Evolutionary conservation across 345 rosid genomes (phyloP).

Genomic region (Hirschfeldia incana): DNA sequence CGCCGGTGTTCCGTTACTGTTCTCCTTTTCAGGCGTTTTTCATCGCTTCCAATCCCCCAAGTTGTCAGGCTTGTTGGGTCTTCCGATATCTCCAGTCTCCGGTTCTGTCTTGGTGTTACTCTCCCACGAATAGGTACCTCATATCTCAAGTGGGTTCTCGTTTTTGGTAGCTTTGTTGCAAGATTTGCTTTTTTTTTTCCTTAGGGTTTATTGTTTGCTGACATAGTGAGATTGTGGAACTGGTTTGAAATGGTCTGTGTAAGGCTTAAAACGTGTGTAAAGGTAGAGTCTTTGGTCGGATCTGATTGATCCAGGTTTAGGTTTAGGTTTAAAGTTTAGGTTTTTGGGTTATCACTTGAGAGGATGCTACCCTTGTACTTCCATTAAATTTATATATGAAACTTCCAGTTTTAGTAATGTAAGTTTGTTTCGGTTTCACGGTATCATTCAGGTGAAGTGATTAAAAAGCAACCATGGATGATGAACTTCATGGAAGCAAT

Average conservation of each 20-base stretch:
- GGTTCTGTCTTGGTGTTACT: slow-evolving; percentile 13
- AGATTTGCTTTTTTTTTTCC: no score
- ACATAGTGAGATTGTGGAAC: neutral
- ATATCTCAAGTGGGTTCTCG: neutral
- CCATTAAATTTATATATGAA: no score
- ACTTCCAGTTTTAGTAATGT: neutral
- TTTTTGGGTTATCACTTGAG: neutral
- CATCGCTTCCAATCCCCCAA: neutral
- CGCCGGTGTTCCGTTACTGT: slow-evolving; percentile 4
- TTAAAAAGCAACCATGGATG: slow-evolving; percentile 46
- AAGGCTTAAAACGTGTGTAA: neutral
- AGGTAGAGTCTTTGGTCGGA: neutral
- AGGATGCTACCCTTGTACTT: neutral
- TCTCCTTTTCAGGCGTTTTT: neutral
- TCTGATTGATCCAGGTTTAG: slow-evolving; percentile 18
- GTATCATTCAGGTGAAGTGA: slow-evolving; percentile 10
- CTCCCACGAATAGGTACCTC: slow-evolving; percentile 22
- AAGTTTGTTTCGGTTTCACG: neutral
- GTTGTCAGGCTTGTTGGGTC: slow-evolving; percentile 10
- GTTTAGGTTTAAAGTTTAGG: neutral
- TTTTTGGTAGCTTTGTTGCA: neutral
- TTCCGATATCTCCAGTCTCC: neutral
- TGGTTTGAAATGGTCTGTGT: slow-evolving; percentile 10
- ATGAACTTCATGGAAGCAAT: slow-evolving; percentile 46
- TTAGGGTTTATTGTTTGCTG: neutral